These are phyloP conservation scores for Clitopilus hobsonii DNA, from an alignment of 768 basidiomycete species.

Conservation along the genomic window DNA sequence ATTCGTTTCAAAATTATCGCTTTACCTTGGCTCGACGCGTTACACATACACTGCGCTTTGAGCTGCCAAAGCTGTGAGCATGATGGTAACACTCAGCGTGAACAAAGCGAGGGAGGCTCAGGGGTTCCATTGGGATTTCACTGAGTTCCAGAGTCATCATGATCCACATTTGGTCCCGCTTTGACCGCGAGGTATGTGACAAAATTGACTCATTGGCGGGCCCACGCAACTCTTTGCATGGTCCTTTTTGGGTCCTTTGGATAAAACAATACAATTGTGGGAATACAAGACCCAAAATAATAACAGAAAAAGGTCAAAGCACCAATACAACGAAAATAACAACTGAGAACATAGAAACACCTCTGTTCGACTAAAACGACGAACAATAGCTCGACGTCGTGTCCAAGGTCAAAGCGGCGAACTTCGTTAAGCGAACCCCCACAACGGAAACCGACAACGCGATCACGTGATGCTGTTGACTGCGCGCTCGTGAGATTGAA, in stretches of 20 bases:
- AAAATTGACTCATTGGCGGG: too few species aligned
- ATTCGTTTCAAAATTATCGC: background rate
- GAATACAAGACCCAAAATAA: background rate
- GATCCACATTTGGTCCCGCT: background rate
- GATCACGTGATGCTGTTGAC: constrained; percentile 46
- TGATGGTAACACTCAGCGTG: background rate
- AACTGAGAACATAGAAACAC: background rate
- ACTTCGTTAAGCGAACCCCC: background rate
- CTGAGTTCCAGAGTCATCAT: background rate
- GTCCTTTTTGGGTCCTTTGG: too few species aligned
- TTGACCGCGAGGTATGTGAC: too few species aligned
- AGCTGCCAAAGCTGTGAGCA: background rate
- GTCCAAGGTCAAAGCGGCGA: background rate
- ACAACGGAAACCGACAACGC: constrained; percentile 17
- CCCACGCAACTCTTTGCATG: too few species aligned
- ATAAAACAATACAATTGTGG: background rate
- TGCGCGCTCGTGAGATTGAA: constrained; percentile 31
- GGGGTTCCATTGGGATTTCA: too few species aligned
- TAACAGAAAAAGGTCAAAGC: background rate
- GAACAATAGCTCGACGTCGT: background rate
- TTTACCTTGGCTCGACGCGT: background rate
- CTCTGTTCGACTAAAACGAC: background rate
- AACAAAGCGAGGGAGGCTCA: background rate
- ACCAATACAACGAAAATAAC: too few species aligned
- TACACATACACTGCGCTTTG: background rate